A percentile compares a stretch with the other conserved stretches of the same genome.
Conservation (phyloP, 805 yeast genomes). For the Saccharomycopsis sp. region DNA sequence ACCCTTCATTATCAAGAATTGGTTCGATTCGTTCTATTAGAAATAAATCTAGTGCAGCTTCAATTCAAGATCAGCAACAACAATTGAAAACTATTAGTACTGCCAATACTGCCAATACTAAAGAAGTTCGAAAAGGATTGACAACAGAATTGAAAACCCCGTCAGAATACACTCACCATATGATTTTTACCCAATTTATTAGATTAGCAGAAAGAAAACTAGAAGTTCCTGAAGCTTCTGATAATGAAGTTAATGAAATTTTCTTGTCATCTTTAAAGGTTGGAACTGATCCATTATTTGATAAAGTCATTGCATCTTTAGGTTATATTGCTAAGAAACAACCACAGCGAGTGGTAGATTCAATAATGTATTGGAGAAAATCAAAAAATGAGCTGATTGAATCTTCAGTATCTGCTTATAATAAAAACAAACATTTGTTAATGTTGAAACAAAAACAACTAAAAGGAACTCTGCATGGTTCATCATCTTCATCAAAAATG, state of each 20-base stretch:
- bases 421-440: slow-evolving; percentile 9
- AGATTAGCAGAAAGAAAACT: slow-evolving; percentile 86
- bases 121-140: slow-evolving; percentile 25
- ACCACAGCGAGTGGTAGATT: slow-evolving; percentile 93
- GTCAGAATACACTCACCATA: slow-evolving; percentile 87
- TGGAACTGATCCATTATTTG: slow-evolving; percentile 81
- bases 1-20: slow-evolving; percentile 2
- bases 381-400: slow-evolving; percentile 58
- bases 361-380: slow-evolving; percentile 97
- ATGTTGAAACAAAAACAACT: slow-evolving; percentile 9
- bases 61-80: no score
- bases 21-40: slow-evolving; percentile 3
- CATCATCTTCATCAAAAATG: slow-evolving; percentile 11
- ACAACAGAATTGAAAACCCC: slow-evolving; percentile 57
- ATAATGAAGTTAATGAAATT: neutral
- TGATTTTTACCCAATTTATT: slow-evolving; percentile 90
- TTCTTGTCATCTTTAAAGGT: slow-evolving; percentile 65
- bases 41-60: neutral
- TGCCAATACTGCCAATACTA: neutral
- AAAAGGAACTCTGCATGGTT: slow-evolving; percentile 9
- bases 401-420: slow-evolving; percentile 7
- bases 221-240: slow-evolving; percentile 24
- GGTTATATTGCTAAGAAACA: slow-evolving; percentile 86
- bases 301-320: slow-evolving; percentile 70
- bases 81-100: neutral